Percentiles rank a stretch among this genome's conserved stretches.
phyloP scores from a whole-genome alignment of 208 protist species.

The Borovskyia barvae region DNA sequence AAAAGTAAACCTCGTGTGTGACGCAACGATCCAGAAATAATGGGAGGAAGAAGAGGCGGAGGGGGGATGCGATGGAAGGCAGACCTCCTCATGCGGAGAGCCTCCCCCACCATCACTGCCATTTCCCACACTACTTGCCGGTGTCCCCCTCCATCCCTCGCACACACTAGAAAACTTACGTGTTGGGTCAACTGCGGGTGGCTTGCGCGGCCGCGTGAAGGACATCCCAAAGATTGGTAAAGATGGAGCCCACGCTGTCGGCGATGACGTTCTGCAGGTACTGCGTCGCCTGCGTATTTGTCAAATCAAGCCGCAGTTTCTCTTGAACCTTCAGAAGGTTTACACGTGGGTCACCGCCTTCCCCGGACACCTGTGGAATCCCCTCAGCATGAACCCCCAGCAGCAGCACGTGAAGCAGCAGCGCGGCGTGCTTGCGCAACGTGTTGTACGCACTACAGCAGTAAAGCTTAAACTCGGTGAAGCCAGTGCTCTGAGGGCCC shows the following conservation, averaged over 20 bases:
- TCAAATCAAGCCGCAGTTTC: conserved; percentile 92
- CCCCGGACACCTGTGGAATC: conserved; percentile 67
- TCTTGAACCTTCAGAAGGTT: conserved; percentile 91
- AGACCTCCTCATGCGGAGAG: background rate
- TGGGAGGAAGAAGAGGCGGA: background rate
- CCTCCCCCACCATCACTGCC: too few species aligned
- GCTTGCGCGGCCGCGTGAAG: conserved; percentile 86
- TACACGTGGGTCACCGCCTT: conserved; percentile 42
- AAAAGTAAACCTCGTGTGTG: background rate
- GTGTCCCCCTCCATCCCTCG: too few species aligned
- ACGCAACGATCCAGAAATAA: background rate
- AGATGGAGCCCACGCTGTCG: conserved; percentile 92
- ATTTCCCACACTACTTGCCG: too few species aligned
- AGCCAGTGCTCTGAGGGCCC: conserved; percentile 67
- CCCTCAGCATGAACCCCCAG: conserved; percentile 90
- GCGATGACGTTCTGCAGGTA: conserved; percentile 93
- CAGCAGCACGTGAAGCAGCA: conserved; percentile 94
- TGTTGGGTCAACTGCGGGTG: conserved; percentile 54
- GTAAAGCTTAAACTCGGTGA: conserved; percentile 79
- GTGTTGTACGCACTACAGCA: conserved; percentile 96
- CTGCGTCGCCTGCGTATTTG: conserved; percentile 90
- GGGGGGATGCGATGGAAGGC: background rate
- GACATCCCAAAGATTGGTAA: conserved; percentile 90
- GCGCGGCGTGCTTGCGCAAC: conserved; percentile 90
- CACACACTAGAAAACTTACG: too few species aligned